Percentiles rank a stretch among this genome's conserved stretches.
Evolutionary conservation across 495 filamentous ascomycete species (phyloP).

Genomic region (Aspergillus coremiiformis): DNA sequence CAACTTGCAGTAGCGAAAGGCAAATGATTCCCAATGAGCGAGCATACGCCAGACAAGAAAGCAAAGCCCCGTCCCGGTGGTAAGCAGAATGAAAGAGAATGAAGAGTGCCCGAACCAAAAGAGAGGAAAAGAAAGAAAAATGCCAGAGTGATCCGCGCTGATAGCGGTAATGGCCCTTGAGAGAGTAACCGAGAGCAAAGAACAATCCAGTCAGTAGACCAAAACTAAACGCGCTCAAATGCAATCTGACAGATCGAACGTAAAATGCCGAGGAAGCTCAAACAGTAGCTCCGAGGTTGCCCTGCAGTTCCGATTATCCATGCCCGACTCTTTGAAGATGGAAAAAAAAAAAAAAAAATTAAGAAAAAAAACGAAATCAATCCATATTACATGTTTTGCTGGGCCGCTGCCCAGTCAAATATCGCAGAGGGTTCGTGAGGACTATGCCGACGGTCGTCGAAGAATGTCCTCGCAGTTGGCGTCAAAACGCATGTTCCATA

Average conservation of each 20-base stretch:
- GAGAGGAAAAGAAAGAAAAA: slow-evolving; percentile 23
- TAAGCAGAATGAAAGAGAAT: slow-evolving; percentile 1
- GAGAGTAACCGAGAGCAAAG: slow-evolving; percentile 14
- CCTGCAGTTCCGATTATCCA: not conserved
- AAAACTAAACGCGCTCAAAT: slow-evolving; percentile 23
- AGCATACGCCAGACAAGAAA: slow-evolving; percentile 20
- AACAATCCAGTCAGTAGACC: slow-evolving; percentile 15
- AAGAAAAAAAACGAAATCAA: slow-evolving; percentile 1
- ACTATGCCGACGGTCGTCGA: slow-evolving; percentile 34
- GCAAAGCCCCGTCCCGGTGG: slow-evolving; percentile 26
- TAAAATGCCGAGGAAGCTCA: not conserved
- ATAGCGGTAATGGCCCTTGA: slow-evolving; percentile 11
- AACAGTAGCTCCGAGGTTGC: not conserved
- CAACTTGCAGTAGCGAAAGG: slow-evolving; percentile 19
- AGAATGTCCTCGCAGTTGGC: slow-evolving; percentile 94
- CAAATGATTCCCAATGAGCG: slow-evolving; percentile 16
- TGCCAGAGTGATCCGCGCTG: slow-evolving; percentile 9
- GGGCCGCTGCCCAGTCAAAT: not conserved
- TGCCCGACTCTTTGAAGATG: not conserved
- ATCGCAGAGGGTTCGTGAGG: not conserved
- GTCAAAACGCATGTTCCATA: slow-evolving; percentile 94
- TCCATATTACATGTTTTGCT: slow-evolving; percentile 9
- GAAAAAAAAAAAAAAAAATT: too few relatives aligned
- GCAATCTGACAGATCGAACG: slow-evolving; percentile 15
- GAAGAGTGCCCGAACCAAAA: not conserved